phyloP scores from a whole-genome alignment of 768 basidiomycete genomes.

The Lactarius hengduanensis region DNA sequence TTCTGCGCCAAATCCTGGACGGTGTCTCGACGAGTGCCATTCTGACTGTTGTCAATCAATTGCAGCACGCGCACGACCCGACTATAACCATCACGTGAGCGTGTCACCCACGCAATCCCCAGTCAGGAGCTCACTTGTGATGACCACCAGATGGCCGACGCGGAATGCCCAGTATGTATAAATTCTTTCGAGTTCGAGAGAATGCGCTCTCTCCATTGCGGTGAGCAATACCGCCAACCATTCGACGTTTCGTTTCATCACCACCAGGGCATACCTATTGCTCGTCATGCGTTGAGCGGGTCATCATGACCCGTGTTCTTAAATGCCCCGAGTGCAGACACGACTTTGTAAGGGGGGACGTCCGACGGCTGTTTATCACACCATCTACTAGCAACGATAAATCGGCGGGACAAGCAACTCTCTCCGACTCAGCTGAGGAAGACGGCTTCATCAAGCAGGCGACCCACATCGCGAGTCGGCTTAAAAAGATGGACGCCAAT shows the following conservation, averaged over 20 bases:
- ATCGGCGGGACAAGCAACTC: slow-evolving; percentile 1
- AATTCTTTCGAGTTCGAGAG: slow-evolving; percentile 11
- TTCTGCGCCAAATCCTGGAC: slow-evolving; percentile 80
- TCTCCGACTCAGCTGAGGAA: background rate
- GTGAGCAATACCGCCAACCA: background rate
- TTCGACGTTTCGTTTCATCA: background rate
- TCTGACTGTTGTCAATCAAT: background rate
- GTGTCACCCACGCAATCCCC: background rate
- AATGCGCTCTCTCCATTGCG: slow-evolving; percentile 21
- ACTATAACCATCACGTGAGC: slow-evolving; percentile 21
- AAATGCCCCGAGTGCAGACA: slow-evolving; percentile 21
- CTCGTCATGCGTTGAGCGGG: slow-evolving; percentile 11
- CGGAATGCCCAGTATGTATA: slow-evolving; percentile 22
- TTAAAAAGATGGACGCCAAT: slow-evolving; percentile 1
- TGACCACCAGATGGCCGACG: slow-evolving; percentile 3
- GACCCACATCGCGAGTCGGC: slow-evolving; percentile 17
- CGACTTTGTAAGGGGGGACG: background rate
- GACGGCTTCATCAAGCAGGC: slow-evolving; percentile 18
- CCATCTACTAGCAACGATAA: background rate
- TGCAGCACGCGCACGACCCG: background rate
- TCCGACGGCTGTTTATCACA: slow-evolving; percentile 15
- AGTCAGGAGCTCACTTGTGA: background rate
- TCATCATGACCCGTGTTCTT: background rate
- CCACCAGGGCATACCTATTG: slow-evolving; percentile 22
- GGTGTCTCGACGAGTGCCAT: slow-evolving; percentile 60